These are phyloP conservation scores for Amauroascus niger DNA, from an alignment of 2,329 filamentous ascomycete genomes.

Conservation along the genomic window DNA sequence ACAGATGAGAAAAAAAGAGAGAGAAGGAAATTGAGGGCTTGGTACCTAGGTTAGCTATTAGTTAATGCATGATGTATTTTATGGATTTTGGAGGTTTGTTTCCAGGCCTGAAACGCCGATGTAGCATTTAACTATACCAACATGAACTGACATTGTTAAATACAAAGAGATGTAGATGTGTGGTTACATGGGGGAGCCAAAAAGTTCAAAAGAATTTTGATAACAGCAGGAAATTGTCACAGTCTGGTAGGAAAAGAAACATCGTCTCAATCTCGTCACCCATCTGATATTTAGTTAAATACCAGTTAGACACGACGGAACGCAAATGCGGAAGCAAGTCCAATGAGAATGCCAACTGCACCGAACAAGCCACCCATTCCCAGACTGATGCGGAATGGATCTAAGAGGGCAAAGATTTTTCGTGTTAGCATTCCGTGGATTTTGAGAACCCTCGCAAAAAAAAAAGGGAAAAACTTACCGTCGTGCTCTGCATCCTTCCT, in stretches of 20 bases:
- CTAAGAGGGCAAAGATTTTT: background rate
- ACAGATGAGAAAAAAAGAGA: background rate
- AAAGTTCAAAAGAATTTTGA: no score
- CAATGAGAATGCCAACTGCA: background rate
- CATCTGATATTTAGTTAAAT: no score
- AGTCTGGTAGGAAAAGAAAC: background rate
- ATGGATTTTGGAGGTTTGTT: background rate
- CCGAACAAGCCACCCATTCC: background rate
- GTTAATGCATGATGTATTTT: constrained; percentile 10
- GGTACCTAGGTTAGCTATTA: constrained; percentile 1
- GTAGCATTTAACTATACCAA: background rate
- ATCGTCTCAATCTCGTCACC: background rate
- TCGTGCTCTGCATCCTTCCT: no score
- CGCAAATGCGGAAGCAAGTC: background rate
- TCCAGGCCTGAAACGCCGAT: background rate
- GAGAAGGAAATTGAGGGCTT: background rate
- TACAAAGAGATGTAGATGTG: no score
- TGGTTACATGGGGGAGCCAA: no score
- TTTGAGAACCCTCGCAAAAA: background rate
- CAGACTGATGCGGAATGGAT: background rate
- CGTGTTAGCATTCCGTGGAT: background rate
- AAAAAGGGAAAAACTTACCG: background rate
- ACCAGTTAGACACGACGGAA: background rate
- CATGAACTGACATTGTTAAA: no score
- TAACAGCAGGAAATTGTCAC: no score